Evolutionary conservation across 2,329 filamentous ascomycete species (phyloP), one percentile per base, ranked within the genome.

Genomic region (Colletotrichum australisinense): DNA sequence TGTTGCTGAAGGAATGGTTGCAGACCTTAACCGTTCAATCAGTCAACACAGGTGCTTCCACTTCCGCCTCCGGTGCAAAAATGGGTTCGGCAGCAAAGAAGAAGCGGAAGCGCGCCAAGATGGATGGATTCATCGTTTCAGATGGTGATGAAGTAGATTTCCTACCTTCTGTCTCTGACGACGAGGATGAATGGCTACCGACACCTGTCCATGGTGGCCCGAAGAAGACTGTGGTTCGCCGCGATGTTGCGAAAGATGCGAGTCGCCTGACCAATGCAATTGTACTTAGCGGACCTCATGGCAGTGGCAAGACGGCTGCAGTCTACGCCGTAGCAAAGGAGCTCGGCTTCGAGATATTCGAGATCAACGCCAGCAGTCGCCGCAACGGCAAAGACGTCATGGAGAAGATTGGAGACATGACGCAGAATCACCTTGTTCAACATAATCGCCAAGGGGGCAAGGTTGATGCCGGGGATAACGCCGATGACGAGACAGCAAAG

Each of bases 331-430:
- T 95, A 55, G 96, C 97, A 5, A 96, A 94, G 78, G 96, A 99
- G 82, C 87, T 98, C 19, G 95, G 90, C 1, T 98, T 97, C 79
- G 95, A 98, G 78, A 90, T 99, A 1, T 99, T 99, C 76, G 97
- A 99, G 82, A 95, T 99, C 79, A 97, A 97, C 78, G 86, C 96
- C 0, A 91, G 94, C 73, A 94, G 91, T 76, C 91, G 95, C 63
- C 89, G 97, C 74, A 97, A 91, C 79, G 96, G 95, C 38, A 97
- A 93, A 80, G 97, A 99, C 78, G 92, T 99, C 60, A 81, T 97
- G 42, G 97, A 99, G 78, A 94, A 90, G 77, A 94, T 99, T 57
- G 97, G 97, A 53, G 95, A 99, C 82, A 98, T 99, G 96, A 97
- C 95, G 4, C 92, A 93, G 74, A 98, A 99, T 78, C 97, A 99